Base-by-base conservation (phyloP, 768 basidiomycete species). In the Naganishia randhawae region DNA sequence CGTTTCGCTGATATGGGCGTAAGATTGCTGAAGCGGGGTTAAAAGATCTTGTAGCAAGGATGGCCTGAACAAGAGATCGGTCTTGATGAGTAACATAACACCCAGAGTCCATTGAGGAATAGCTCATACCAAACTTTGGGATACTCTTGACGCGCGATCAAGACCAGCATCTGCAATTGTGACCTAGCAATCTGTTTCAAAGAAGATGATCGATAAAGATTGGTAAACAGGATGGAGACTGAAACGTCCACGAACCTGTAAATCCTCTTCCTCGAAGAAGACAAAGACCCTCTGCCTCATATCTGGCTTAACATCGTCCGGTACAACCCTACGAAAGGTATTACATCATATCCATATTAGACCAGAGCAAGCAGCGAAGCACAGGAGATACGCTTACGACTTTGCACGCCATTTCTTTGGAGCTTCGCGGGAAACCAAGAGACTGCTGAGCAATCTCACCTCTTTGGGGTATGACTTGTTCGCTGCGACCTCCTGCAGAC, bases 331-430 rank as follows among this genome's bases (percentile, higher is more conserved):
- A 41, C 3, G 4, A 39, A 35, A 19, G 14, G 53, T 29, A 13
- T 37, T n/a, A 4, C 2, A n/a, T 29, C 41, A n/a, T n/a, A 14
- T 35, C 27, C 1, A 73, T 77, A 54, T 10, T 10, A 22, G 25
- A 7, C 0, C n/a, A 19, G 19, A 4, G 3, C 22, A 64, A 41
- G 51, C 53, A 27, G 14, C n/a, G 16, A 19, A 11, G 37, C 39
- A 13, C 33, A 11, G 9, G 7, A 57, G 16, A 5, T 0, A 4
- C 0, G 50, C 75, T 71, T 54, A 79, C 78, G 69, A 50, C 69
- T 79, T 79, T 45, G 73, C 77, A 50, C 78, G 70, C 78, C 78
- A 79, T 68, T 78, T 79, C 10, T 73, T 77, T 63, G 78, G 77
- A n/a, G 78, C 67, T 65, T 79, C 78, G 48, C 78, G 63, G 8